Conservation (phyloP, 306 rosid genomes). For the Cicer arietinum region DNA sequence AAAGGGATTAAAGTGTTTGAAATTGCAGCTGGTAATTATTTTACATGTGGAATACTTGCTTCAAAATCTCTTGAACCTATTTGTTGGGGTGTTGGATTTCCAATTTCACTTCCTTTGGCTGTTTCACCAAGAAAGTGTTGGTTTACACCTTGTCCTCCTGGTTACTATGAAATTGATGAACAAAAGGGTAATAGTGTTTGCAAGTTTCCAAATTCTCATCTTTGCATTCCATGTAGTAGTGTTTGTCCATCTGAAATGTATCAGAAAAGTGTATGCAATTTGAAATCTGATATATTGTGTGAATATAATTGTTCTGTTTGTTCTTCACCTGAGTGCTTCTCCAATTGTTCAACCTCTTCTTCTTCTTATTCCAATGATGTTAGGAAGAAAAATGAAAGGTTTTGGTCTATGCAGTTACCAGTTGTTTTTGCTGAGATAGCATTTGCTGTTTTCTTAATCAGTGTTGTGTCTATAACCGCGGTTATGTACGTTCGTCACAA, state of each 20-base stretch:
- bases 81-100: constrained; percentile 95
- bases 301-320: constrained; percentile 83
- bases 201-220: constrained; percentile 52
- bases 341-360: constrained; percentile 60
- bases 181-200: constrained; percentile 52
- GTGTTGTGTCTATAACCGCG: constrained; percentile 67
- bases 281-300: constrained; percentile 70
- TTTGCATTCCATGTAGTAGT: constrained; percentile 79
- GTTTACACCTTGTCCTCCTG: constrained; percentile 71
- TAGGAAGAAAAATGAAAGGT: constrained; percentile 57
- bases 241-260: constrained; percentile 80
- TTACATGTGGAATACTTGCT: constrained; percentile 84
- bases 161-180: constrained; percentile 65
- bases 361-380: constrained; percentile 46
- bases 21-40: constrained; percentile 87
- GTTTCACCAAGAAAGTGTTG: constrained; percentile 74
- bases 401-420: constrained; percentile 76
- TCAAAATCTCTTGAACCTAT: constrained; percentile 73
- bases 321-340: constrained; percentile 59
- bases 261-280: constrained; percentile 57
- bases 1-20: constrained; percentile 63
- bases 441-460: constrained; percentile 71
- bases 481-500: constrained; percentile 72
- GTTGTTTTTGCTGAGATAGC: constrained; percentile 73
- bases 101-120: constrained; percentile 78